A percentile compares a stretch with the other conserved stretches of the same genome.
phyloP scores from a whole-genome alignment of 1,284 basidiomycete genomes.

The Leccinum olivaceoglutinosum region DNA sequence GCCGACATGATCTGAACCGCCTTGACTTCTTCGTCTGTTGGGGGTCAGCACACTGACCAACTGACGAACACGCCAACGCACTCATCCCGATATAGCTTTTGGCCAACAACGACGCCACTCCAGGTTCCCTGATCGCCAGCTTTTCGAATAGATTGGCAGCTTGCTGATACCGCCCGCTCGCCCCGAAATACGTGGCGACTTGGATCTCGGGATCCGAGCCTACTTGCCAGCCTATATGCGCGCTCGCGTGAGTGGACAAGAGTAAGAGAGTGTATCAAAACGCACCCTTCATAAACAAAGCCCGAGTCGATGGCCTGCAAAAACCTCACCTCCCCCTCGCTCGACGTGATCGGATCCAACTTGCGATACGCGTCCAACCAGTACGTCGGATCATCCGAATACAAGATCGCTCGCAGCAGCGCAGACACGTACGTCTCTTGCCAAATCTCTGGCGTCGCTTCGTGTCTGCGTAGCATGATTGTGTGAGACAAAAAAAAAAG shows the following conservation, averaged over 20 bases:
- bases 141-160: slow-evolving; percentile 96
- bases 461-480: slow-evolving; percentile 57
- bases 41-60: not conserved
- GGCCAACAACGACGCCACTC: slow-evolving; percentile 86
- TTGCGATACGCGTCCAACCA: slow-evolving; percentile 92
- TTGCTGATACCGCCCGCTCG: slow-evolving; percentile 82
- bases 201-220: slow-evolving; percentile 98
- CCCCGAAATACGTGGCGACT: slow-evolving; percentile 97
- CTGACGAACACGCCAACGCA: slow-evolving; percentile 36
- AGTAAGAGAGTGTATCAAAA: not conserved
- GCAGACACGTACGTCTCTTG: slow-evolving; percentile 97
- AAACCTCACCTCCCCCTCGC: slow-evolving; percentile 87
- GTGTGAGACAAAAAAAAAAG: not conserved
- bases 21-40: slow-evolving; percentile 92
- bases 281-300: slow-evolving; percentile 84
- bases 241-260: not conserved
- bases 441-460: slow-evolving; percentile 91
- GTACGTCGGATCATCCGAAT: slow-evolving; percentile 93
- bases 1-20: slow-evolving; percentile 90
- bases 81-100: slow-evolving; percentile 96
- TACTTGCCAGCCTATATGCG: slow-evolving; percentile 84
- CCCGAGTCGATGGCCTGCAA: slow-evolving; percentile 79
- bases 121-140: slow-evolving; percentile 79
- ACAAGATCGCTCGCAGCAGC: slow-evolving; percentile 85
- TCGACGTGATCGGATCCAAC: slow-evolving; percentile 88